These are phyloP conservation scores for Bacterosira constricta DNA, from an alignment of 108 stramenopile genomes.

Conservation along the genomic window DNA sequence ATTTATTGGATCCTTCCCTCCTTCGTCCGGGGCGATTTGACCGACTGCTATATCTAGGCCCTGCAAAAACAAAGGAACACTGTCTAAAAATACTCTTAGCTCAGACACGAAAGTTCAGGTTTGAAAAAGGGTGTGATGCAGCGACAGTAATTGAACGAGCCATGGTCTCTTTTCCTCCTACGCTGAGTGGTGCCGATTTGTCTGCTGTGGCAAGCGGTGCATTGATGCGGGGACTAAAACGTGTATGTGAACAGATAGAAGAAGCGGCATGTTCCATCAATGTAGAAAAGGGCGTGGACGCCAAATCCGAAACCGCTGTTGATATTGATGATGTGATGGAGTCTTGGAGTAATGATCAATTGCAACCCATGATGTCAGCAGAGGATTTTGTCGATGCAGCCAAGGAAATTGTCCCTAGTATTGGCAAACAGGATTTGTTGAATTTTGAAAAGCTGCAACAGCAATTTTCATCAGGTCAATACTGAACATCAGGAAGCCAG, in stretches of 20 bases:
- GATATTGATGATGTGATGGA: slow-evolving; percentile 60
- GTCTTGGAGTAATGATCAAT: slow-evolving; percentile 59
- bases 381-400: slow-evolving; percentile 75
- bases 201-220: slow-evolving; percentile 90
- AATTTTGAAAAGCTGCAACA: slow-evolving; percentile 65
- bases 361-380: slow-evolving; percentile 57
- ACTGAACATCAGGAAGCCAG: no score
- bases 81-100: slow-evolving; percentile 78
- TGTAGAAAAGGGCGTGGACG: slow-evolving; percentile 11
- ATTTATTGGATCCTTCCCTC: slow-evolving; percentile 94
- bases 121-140: slow-evolving; percentile 69
- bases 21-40: slow-evolving; percentile 98
- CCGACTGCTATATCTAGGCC: slow-evolving; percentile 92
- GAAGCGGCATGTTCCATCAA: slow-evolving; percentile 48
- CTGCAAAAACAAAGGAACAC: slow-evolving; percentile 71
- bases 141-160: slow-evolving; percentile 54
- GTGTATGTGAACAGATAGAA: slow-evolving; percentile 80
- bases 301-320: slow-evolving; percentile 13
- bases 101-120: slow-evolving; percentile 84
- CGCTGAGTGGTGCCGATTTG: slow-evolving; percentile 94
- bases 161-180: slow-evolving; percentile 71
- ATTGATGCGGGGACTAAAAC: slow-evolving; percentile 68
- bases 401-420: slow-evolving; percentile 68
- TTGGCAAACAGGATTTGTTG: slow-evolving; percentile 61
- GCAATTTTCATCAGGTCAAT: slow-evolving; percentile 50